phyloP scores from a whole-genome alignment of 2,329 filamentous ascomycete genomes.

The Phialophora chinensis region DNA sequence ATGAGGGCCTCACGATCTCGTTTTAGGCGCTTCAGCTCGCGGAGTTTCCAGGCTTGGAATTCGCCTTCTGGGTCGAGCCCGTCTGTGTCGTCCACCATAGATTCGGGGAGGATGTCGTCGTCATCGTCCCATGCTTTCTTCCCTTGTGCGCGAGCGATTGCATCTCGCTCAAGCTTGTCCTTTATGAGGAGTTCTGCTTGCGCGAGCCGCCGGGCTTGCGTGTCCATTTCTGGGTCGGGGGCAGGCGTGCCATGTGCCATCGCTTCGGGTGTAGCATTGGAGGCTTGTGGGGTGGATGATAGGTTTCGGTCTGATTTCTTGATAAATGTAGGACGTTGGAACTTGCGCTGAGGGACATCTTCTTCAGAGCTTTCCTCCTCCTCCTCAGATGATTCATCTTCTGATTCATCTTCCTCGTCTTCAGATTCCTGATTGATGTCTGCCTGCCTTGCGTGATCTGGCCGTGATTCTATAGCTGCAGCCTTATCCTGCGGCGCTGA shows the following conservation, averaged over 20 bases:
- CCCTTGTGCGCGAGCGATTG: constrained; percentile 73
- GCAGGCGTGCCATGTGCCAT: constrained; percentile 29
- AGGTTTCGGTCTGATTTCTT: constrained; percentile 65
- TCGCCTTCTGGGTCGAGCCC: constrained; percentile 85
- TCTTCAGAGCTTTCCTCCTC: constrained; percentile 63
- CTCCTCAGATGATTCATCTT: constrained; percentile 29
- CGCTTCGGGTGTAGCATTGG: constrained; percentile 24
- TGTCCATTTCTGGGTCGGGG: constrained; percentile 51
- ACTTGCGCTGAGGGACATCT: constrained; percentile 60
- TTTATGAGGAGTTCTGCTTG: constrained; percentile 81
- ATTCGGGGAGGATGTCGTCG: constrained; percentile 68
- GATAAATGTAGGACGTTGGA: constrained; percentile 71
- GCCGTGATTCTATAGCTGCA: constrained; percentile 8
- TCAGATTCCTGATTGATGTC: constrained; percentile 16
- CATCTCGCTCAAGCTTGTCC: constrained; percentile 83
- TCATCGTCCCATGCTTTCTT: constrained; percentile 89
- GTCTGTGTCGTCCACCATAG: constrained; percentile 87
- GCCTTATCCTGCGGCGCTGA: constrained; percentile 31
- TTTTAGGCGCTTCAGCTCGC: constrained; percentile 87
- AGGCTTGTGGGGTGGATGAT: constrained; percentile 32
- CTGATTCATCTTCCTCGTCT: constrained; percentile 38
- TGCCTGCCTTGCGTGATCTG: neutral
- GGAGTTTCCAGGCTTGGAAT: constrained; percentile 88
- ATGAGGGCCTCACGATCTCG: constrained; percentile 86
- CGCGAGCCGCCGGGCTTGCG: constrained; percentile 67